phyloP scores from a whole-genome alignment of 148 eudicot genomes.

The Rhododendron molle region DNA sequence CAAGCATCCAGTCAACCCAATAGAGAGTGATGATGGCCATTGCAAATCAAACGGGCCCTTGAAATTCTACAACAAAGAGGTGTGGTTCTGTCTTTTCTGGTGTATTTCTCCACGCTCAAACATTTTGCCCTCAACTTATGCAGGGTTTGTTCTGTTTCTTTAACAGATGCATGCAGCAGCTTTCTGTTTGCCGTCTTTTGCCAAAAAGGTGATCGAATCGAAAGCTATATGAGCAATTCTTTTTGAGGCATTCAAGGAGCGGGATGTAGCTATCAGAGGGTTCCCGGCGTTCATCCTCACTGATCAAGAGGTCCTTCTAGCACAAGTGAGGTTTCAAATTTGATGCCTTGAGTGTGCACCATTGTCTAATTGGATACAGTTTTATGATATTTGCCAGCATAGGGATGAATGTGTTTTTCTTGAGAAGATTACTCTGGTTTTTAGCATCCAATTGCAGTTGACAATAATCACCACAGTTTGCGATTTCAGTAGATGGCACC shows the following conservation, averaged over 20 bases:
- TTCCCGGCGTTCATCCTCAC: conserved; percentile 1
- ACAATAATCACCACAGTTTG: not conserved
- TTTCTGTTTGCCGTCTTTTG: conserved; percentile 93
- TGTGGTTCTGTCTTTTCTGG: conserved; percentile 17
- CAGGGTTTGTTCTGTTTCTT: not conserved
- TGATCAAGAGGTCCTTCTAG: not conserved
- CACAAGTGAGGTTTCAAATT: conserved; percentile 6
- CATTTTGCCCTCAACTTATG: not conserved
- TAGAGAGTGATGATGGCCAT: conserved; percentile 47
- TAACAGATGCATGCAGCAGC: conserved; percentile 87
- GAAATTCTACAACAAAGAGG: conserved; percentile 94
- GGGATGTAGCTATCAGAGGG: not conserved
- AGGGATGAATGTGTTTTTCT: not conserved
- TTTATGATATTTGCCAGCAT: not conserved
- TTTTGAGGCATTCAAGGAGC: not conserved
- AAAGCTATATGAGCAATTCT: conserved; percentile 38
- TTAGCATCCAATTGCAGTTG: not conserved
- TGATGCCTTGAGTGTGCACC: not conserved
- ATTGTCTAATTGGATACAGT: not conserved
- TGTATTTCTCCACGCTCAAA: not conserved
- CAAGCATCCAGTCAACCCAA: conserved; percentile 79
- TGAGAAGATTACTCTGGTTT: not conserved
- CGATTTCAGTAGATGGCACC: not conserved
- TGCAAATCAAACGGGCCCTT: conserved; percentile 53
- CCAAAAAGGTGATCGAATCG: conserved; percentile 74